Base-by-base conservation (phyloP, 2,329 filamentous ascomycete species). In the Aureobasidium zeae region DNA sequence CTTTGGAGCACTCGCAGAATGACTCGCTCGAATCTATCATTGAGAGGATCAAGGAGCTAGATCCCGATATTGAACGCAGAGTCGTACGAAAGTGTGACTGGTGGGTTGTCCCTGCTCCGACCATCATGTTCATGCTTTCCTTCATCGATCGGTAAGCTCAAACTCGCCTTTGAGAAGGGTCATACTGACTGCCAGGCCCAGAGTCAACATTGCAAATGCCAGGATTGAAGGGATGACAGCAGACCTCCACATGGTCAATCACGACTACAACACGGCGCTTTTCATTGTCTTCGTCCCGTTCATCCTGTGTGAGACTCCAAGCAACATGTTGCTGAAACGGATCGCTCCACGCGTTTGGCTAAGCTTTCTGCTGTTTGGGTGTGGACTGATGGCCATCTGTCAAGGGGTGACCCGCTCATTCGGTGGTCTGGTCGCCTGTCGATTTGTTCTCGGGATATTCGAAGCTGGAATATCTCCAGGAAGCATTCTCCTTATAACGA, bases 161-260 rank as follows among this genome's bases (percentile, higher is more conserved):
- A 26, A 10, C 5, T 16, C 9, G 2, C 17, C 7, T 5, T 16
- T 19, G 2, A n/a, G 12, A 2, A 9, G 32, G 4, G 3, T 17
- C 13, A 2, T 11, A 13, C 41, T 44, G 7, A 44, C 26, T 3
- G 20, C 9, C 12, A 10, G 4, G 6, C 16, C 2, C 48, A 60
- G 68, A n/a, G 63, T 57, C 13, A 63, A 64, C 42, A 54, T 53
- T 53, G 62, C 62, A 26, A 66, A 66, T 55, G 64, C 63, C 10
- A 60, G 56, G 15, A 65, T 66, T 33, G 57, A 63, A 48, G 63
- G 64, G 15, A 51, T 67, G 36, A 65, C 70, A 45, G 63, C 63
- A 19, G 64, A 66, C 31, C 54, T 66, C 4, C 44, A 62, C 10
- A 63, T 66, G 62, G 34, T 46, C 10, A 57, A 57, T 2, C 48